Base-by-base conservation (phyloP, 495 filamentous ascomycete species). In the Podospora didyma region DNA sequence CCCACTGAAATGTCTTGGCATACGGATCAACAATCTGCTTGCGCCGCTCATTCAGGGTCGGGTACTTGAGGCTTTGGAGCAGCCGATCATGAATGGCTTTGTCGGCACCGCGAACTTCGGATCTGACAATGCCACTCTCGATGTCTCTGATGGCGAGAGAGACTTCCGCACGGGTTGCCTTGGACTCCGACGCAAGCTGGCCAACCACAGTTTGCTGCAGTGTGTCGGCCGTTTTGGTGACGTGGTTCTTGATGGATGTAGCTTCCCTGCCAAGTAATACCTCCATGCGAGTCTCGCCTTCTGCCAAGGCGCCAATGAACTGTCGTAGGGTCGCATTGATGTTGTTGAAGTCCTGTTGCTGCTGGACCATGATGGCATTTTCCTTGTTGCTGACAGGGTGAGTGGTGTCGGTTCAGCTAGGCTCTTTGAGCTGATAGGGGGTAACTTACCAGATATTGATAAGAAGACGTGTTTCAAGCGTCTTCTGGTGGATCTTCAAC, bases 31-130 rank as follows among this genome's bases (percentile, higher is more conserved):
- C 48, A 35, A 50, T 26, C 48, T 34, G 48, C 14, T 50, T 50
- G 48, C 48, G 48, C 22, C 48, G 48, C 16, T 37, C 48, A 23
- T 50, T 50, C 48, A 50, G 31, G 24, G 48, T 34, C 1, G 48
- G 23, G 31, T 50, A 50, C 19, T 50, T 50, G 2, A 50, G 31
- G 23, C 48, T 50, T 12, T 31, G 11, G 22, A 50, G n/a, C 24
- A 50, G 56, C 20, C 39, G 42, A 22, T 54, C 24, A 1, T 45
- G 50, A 19, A 16, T 47, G 19, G 42, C 31, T 39, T 47, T 37
- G 26, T 46, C 49, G n/a, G 16, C 49, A 37, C 45, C 9, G 12
- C 17, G 31, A 20, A 16, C 21, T 17, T 41, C 6, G 9, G 17
- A 46, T 0, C 5, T 46, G 2, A 14, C 31, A 20, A 47, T n/a